Conservation (phyloP, 2,329 filamentous ascomycete species). For the Ambrosiella beaveri region DNA sequence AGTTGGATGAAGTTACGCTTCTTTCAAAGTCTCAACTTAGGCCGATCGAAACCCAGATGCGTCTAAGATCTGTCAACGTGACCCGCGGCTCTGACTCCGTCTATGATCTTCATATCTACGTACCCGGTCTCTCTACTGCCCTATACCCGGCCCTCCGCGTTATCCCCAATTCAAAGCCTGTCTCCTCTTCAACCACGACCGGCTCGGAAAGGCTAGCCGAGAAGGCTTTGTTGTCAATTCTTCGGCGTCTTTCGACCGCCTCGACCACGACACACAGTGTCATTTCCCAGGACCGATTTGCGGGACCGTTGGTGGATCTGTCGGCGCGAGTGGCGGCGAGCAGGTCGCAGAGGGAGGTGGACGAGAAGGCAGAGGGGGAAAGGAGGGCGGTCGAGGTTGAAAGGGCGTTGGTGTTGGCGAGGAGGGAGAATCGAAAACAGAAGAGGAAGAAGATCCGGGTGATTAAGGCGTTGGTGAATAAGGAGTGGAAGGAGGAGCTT, state of each 20-base stretch:
- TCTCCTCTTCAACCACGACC: neutral
- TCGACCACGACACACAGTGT: neutral
- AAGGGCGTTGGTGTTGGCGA: neutral
- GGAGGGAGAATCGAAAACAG: neutral
- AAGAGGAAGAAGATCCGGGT: neutral
- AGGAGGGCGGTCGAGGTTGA: neutral
- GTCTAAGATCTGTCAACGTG: neutral
- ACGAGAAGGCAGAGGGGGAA: neutral
- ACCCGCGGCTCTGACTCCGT: neutral
- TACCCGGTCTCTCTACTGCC: neutral
- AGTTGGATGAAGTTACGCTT: neutral
- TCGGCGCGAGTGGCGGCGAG: slow-evolving; percentile 7
- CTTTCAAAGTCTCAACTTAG: neutral
- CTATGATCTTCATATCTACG: slow-evolving; percentile 4
- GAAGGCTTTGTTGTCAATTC: slow-evolving; percentile 1
- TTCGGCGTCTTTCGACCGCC: slow-evolving; percentile 2
- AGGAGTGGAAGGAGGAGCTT: neutral
- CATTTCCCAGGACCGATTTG: slow-evolving; percentile 2
- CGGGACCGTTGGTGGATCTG: slow-evolving; percentile 10
- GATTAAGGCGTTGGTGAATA: neutral
- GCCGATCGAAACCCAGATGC: neutral
- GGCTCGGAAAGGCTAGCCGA: slow-evolving; percentile 3
- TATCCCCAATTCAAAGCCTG: neutral
- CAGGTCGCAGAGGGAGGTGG: neutral
- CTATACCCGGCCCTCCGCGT: slow-evolving; percentile 9